Percentiles rank a stretch among this genome's conserved stretches.
Evolutionary conservation across 2,329 filamentous ascomycete species (phyloP).

Genomic region (Trichoderma semiorbis): DNA sequence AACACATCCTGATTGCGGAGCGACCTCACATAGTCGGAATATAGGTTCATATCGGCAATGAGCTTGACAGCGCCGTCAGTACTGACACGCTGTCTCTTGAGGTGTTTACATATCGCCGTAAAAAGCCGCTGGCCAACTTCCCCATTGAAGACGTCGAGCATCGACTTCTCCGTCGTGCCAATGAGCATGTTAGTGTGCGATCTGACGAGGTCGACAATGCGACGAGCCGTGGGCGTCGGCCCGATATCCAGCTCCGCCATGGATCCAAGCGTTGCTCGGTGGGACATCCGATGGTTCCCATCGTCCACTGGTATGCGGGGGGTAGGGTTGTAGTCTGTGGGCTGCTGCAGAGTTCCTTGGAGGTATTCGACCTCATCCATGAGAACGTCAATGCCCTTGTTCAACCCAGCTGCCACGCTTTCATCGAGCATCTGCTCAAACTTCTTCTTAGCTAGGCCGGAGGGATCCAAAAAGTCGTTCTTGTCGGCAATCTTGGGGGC

Average conservation of each 20-base stretch:
- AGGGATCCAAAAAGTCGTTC: slow-evolving; percentile 91
- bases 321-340: slow-evolving; percentile 85
- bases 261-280: slow-evolving; percentile 14
- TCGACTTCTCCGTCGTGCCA: slow-evolving; percentile 94
- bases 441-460: slow-evolving; percentile 92
- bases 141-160: slow-evolving; percentile 97
- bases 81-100: slow-evolving; percentile 91
- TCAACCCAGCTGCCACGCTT: slow-evolving; percentile 88
- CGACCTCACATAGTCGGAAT: slow-evolving; percentile 78
- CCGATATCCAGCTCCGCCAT: slow-evolving; percentile 49
- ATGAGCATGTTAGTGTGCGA: slow-evolving; percentile 90
- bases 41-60: slow-evolving; percentile 95
- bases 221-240: slow-evolving; percentile 72
- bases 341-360: slow-evolving; percentile 79
- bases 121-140: slow-evolving; percentile 94
- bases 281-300: background rate
- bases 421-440: slow-evolving; percentile 99
- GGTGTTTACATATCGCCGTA: slow-evolving; percentile 88
- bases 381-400: slow-evolving; percentile 95
- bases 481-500: slow-evolving; percentile 78
- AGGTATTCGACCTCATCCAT: slow-evolving; percentile 99
- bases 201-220: slow-evolving; percentile 79
- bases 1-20: slow-evolving; percentile 80
- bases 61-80: slow-evolving; percentile 86
- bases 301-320: slow-evolving; percentile 19